Percentiles rank a stretch among this genome's conserved stretches.
Conservation (phyloP, 2,329 filamentous ascomycete species). For the Penicillium concentricum region DNA sequence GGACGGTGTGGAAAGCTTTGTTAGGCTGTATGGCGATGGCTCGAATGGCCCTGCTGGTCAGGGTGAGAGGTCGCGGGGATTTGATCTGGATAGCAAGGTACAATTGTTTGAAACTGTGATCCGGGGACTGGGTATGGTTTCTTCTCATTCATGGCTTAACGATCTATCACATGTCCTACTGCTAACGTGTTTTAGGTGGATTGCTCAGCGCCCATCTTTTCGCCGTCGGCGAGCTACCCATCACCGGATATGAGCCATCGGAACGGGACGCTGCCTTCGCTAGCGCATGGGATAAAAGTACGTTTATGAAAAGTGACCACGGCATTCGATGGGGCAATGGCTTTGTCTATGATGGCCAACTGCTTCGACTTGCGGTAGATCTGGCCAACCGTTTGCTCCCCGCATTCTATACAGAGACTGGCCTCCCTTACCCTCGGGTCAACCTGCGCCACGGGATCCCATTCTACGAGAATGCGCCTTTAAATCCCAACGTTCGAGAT, state of each 20-base stretch:
- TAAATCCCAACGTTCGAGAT: slow-evolving; percentile 56
- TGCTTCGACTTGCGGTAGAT: slow-evolving; percentile 85
- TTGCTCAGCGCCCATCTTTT: slow-evolving; percentile 92
- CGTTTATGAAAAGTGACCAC: slow-evolving; percentile 19
- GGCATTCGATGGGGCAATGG: slow-evolving; percentile 71
- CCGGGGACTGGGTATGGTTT: slow-evolving; percentile 59
- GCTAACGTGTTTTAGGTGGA: slow-evolving; percentile 56
- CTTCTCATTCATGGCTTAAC: not conserved
- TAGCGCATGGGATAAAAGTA: slow-evolving; percentile 41
- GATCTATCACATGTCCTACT: not conserved
- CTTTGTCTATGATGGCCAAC: slow-evolving; percentile 82
- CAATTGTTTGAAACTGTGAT: slow-evolving; percentile 99
- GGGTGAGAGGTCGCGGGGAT: slow-evolving; percentile 73
- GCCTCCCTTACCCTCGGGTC: slow-evolving; percentile 90
- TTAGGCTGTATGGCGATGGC: slow-evolving; percentile 85
- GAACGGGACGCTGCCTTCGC: slow-evolving; percentile 39
- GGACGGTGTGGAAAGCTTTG: slow-evolving; percentile 70
- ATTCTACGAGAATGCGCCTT: slow-evolving; percentile 83
- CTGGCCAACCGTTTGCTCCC: slow-evolving; percentile 80
- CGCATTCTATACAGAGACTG: slow-evolving; percentile 87
- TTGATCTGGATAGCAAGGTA: slow-evolving; percentile 95
- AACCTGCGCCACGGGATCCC: slow-evolving; percentile 89
- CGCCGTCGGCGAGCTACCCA: slow-evolving; percentile 84
- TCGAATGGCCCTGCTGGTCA: slow-evolving; percentile 64
- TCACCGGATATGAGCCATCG: slow-evolving; percentile 68